Base-by-base conservation (phyloP, 441 rosid genomes). In the Hypseocharis bilobata region DNA sequence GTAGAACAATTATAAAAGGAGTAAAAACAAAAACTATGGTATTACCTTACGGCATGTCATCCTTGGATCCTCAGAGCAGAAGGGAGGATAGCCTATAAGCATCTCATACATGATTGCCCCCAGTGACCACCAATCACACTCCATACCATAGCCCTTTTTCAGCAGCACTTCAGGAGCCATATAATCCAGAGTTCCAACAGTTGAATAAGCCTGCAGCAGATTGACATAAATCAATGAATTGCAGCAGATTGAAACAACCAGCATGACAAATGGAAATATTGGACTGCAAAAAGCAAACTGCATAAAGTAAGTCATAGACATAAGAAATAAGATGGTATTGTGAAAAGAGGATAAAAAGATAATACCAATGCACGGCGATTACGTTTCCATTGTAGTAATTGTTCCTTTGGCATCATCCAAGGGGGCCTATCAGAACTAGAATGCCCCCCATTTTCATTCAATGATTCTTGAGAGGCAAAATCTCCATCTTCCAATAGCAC, bases 81-180 rank as follows among this genome's bases (percentile, higher is more conserved):
- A 92, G 22, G 98, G 98, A 70, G 98, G 96, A 75, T 89, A 92
- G 62, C 98, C 98, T 64, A 86, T 87, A 64, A 92, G 95, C 98
- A 92, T 92, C 76, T 92, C 98, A 54, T 92, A 92, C 96, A 89
- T 83, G 68, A 89, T 92, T 72, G 98, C 98, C 68, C 98, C 96
- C 56, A 92, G 81, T 32, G 98, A 92, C 96, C 98, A 92, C 98
- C 98, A 92, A 78, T 92, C 98, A 76, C 98, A 92, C 75, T 92
- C 98, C 88, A 85, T 86, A 86, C 96, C 96, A 77, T 92, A 92
- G 74, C 96, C 98, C 77, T 89, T 92, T 91, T 92, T 92, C 77
- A 89, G 77, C 66, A 92, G 81, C 55, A 92, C 95, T 82, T 92
- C 98, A 52, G 98, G 98, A 81, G 98, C 96, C 65, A 92, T 92